These are phyloP conservation scores for Teunomyces stri DNA, from an alignment of 805 yeast genomes.

Conservation along the genomic window DNA sequence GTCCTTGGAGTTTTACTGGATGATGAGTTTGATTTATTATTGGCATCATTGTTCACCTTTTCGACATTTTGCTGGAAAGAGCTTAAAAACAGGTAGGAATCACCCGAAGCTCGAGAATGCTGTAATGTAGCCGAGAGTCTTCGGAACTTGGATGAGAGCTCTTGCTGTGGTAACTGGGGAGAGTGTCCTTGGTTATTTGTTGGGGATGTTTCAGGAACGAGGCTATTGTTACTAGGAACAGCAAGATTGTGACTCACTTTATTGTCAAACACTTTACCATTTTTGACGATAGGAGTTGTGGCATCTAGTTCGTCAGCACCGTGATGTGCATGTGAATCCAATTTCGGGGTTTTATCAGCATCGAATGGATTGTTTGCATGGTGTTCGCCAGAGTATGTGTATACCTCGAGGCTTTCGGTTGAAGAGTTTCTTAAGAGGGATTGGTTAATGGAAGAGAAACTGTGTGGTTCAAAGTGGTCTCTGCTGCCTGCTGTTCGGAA, in stretches of 20 bases:
- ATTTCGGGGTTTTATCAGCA: constrained; percentile 33
- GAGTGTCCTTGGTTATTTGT: not conserved
- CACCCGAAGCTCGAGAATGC: constrained; percentile 34
- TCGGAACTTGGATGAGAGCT: constrained; percentile 34
- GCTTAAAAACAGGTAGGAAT: constrained; percentile 38
- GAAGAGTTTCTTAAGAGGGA: constrained; percentile 24
- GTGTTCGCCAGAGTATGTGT: constrained; percentile 1
- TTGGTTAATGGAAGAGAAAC: constrained; percentile 34
- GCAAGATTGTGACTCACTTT: constrained; percentile 8
- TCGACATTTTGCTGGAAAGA: constrained; percentile 39
- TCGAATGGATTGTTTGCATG: constrained; percentile 9
- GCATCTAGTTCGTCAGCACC: constrained; percentile 21
- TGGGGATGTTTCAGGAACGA: not conserved
- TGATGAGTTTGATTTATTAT: constrained; percentile 1
- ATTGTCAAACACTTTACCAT: constrained; percentile 8
- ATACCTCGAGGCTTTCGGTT: constrained; percentile 3
- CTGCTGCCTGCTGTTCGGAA: constrained; percentile 27
- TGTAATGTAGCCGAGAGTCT: constrained; percentile 37
- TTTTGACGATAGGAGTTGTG: constrained; percentile 25
- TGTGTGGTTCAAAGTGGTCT: constrained; percentile 13
- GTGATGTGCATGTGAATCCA: constrained; percentile 11
- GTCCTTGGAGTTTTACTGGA: constrained; percentile 16
- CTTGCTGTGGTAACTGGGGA: constrained; percentile 29
- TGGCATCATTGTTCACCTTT: constrained; percentile 18
- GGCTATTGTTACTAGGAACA: not conserved